phyloP scores from a whole-genome alignment of 1,139 yeast genomes.

The Blastobotrys apis region DNA sequence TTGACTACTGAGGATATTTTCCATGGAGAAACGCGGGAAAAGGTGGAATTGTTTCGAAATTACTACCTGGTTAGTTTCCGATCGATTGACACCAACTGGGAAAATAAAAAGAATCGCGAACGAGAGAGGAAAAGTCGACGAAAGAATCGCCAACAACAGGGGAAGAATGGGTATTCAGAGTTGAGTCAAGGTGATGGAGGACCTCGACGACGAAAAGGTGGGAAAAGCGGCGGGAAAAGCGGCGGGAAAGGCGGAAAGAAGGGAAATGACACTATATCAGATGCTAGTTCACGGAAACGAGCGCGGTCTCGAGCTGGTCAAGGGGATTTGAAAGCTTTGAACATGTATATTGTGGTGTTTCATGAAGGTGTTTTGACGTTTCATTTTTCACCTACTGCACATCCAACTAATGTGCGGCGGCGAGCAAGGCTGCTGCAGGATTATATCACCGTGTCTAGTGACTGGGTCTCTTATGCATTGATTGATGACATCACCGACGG shows the following conservation, averaged over 20 bases:
- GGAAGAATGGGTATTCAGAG: not conserved
- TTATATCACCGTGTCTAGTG: conserved; percentile 81
- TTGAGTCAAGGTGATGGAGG: not conserved
- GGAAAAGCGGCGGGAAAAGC: not conserved
- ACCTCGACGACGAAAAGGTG: not conserved
- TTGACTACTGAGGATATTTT: conserved; percentile 93
- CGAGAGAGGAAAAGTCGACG: conserved; percentile 9
- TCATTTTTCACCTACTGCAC: conserved; percentile 77
- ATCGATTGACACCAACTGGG: conserved; percentile 66
- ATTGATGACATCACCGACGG: conserved; percentile 94
- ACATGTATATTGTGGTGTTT: conserved; percentile 84
- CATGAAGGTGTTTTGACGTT: conserved; percentile 78
- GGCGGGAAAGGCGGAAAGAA: not conserved
- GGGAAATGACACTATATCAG: not conserved
- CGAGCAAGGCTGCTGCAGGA: conserved; percentile 88
- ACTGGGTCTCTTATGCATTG: conserved; percentile 90
- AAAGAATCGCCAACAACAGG: not conserved
- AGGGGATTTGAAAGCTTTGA: conserved; percentile 52
- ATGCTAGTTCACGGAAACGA: not conserved
- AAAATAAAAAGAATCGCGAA: conserved; percentile 24
- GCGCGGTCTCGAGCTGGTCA: conserved; percentile 2
- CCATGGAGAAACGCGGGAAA: conserved; percentile 88
- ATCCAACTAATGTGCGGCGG: conserved; percentile 83
- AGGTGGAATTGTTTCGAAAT: conserved; percentile 83
- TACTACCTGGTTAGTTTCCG: conserved; percentile 92